phyloP scores from a whole-genome alignment of 257 asterid species.

The Solanum virginianum region DNA sequence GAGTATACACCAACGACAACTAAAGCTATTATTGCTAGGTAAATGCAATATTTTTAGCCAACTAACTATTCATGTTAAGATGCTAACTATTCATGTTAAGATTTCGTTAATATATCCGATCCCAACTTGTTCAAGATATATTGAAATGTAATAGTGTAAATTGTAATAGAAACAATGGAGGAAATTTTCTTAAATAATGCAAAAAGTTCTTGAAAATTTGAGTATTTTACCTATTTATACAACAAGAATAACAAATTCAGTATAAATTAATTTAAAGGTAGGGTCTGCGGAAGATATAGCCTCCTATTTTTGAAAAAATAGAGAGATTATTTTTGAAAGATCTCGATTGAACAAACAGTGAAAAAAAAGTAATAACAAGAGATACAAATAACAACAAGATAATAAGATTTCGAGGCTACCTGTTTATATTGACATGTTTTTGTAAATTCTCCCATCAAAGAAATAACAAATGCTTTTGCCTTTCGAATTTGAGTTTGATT shows the following conservation, averaged over 20 bases:
- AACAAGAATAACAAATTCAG: fast-evolving
- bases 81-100: neutral
- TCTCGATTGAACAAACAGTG: neutral
- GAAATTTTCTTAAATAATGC: neutral
- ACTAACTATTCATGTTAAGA: neutral
- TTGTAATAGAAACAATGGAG: neutral
- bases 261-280: neutral
- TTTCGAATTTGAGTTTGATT: slow-evolving; percentile 51
- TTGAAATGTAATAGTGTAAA: neutral
- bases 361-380: neutral
- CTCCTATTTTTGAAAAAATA: neutral
- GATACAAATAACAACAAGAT: neutral
- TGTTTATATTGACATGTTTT: slow-evolving; percentile 46
- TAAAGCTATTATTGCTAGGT: neutral
- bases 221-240: too few relatives aligned
- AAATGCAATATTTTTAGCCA: neutral
- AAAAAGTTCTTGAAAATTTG: neutral
- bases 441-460: slow-evolving; percentile 51
- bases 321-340: fast-evolving
- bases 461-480: slow-evolving; percentile 63
- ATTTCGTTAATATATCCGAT: neutral
- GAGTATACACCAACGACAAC: neutral
- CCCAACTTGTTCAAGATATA: neutral
- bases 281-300: fast-evolving
- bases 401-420: slow-evolving; percentile 2